Evolutionary conservation across 352 stramenopile species (phyloP).

Genomic region (Peronosclerospora sorghi): DNA sequence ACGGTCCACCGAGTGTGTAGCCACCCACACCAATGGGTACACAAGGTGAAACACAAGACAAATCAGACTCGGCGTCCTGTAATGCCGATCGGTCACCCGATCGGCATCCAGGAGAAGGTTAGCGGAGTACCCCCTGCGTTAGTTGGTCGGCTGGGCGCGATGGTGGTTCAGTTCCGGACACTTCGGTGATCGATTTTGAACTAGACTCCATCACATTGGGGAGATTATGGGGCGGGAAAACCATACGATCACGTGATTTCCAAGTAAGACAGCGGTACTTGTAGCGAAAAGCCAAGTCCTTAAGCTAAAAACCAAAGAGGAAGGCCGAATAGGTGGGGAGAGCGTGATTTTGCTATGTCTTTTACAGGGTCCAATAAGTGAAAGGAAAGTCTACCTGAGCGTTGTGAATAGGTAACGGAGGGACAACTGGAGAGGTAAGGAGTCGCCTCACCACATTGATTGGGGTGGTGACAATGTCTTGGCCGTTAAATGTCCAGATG

Average conservation of each 20-base stretch:
- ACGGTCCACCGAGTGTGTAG: no score
- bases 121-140: no score
- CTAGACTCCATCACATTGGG: no score
- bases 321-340: not conserved
- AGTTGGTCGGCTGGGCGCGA: no score
- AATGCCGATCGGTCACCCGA: no score
- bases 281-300: conserved; percentile 1
- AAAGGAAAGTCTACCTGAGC: not conserved
- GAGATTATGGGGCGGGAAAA: not conserved
- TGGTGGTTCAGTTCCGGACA: no score
- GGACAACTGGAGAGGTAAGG: not conserved
- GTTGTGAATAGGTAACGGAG: not conserved
- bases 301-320: conserved; percentile 1
- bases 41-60: no score
- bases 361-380: not conserved
- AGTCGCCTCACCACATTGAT: not conserved
- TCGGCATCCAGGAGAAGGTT: no score
- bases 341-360: not conserved
- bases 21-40: no score
- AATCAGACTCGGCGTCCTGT: no score
- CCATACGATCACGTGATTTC: not conserved
- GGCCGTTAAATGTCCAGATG: not conserved
- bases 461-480: not conserved
- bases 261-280: conserved; percentile 1
- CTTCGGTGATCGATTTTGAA: no score